Evolutionary conservation across 2,329 filamentous ascomycete genomes (phyloP).

Genomic region (Chaetomium strumarium): DNA sequence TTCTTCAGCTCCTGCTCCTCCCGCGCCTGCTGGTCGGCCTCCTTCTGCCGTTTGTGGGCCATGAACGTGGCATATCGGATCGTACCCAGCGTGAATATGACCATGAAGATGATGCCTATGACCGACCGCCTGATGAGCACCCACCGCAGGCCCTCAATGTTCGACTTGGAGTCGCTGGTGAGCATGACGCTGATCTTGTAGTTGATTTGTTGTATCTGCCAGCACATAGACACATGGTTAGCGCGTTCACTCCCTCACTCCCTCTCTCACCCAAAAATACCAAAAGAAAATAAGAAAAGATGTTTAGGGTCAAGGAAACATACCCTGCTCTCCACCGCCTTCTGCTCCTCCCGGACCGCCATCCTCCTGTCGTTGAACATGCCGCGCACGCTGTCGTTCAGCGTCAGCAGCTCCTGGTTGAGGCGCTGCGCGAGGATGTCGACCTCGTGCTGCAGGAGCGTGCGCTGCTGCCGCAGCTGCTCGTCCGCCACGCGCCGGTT

Average conservation of each 20-base stretch:
- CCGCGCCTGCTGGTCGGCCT: constrained; percentile 36
- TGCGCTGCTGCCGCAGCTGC: constrained; percentile 73
- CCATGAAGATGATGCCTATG: constrained; percentile 61
- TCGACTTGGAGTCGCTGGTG: constrained; percentile 83
- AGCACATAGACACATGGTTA: neutral
- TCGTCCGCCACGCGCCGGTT: constrained; percentile 72
- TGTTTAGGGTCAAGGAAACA: constrained; percentile 29
- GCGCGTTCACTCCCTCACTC: neutral
- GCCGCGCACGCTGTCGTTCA: constrained; percentile 89
- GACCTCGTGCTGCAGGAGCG: constrained; percentile 86
- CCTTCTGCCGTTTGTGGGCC: constrained; percentile 43
- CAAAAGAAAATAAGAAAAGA: no score
- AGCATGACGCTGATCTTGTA: constrained; percentile 91
- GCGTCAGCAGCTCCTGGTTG: constrained; percentile 70
- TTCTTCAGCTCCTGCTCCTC: constrained; percentile 38
- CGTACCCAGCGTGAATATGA: constrained; percentile 52
- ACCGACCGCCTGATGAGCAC: constrained; percentile 62
- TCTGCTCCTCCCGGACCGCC: constrained; percentile 82
- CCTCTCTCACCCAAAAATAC: no score
- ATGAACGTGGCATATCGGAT: constrained; percentile 56
- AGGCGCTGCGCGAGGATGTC: constrained; percentile 83
- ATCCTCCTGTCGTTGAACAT: constrained; percentile 97
- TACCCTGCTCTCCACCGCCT: constrained; percentile 73
- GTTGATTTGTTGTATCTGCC: constrained; percentile 82
- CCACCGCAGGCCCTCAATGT: constrained; percentile 90